Percentiles rank a stretch among this genome's conserved stretches.
These are phyloP conservation scores for Colletotrichum salicis DNA, from an alignment of 2,329 filamentous ascomycete species.

Conservation along the genomic window DNA sequence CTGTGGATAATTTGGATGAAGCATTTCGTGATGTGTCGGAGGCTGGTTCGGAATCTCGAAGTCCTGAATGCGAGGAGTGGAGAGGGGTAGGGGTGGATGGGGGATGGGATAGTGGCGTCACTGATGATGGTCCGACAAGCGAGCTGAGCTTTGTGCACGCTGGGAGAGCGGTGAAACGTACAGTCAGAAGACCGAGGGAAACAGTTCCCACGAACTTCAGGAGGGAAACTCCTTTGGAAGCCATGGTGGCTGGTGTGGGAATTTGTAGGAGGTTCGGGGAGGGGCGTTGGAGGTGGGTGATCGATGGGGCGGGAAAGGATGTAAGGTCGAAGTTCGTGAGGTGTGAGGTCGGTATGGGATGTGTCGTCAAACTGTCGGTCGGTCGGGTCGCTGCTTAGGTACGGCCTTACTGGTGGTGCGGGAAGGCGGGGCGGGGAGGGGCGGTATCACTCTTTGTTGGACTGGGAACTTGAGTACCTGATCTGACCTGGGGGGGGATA, in stretches of 20 bases:
- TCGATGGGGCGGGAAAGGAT: slow-evolving; percentile 7
- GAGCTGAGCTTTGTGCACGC: background rate
- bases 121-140: slow-evolving; percentile 16
- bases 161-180: slow-evolving; percentile 57
- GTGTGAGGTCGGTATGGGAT: slow-evolving; percentile 1
- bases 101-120: slow-evolving; percentile 32
- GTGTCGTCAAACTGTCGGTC: background rate
- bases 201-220: slow-evolving; percentile 95
- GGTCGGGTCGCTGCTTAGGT: background rate
- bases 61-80: slow-evolving; percentile 27
- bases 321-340: slow-evolving; percentile 15
- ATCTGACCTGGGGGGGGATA: slow-evolving; percentile 3
- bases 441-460: slow-evolving; percentile 17
- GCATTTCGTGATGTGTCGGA: background rate
- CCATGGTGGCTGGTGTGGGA: slow-evolving; percentile 58
- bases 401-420: background rate
- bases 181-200: slow-evolving; percentile 87
- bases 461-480: slow-evolving; percentile 6
- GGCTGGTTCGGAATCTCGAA: background rate
- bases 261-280: background rate
- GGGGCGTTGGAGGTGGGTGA: background rate
- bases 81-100: slow-evolving; percentile 4
- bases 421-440: slow-evolving; percentile 6
- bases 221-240: slow-evolving; percentile 76
- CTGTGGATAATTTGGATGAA: background rate